Conservation (phyloP, 495 filamentous ascomycete species). For the Xylaria cubensis region DNA sequence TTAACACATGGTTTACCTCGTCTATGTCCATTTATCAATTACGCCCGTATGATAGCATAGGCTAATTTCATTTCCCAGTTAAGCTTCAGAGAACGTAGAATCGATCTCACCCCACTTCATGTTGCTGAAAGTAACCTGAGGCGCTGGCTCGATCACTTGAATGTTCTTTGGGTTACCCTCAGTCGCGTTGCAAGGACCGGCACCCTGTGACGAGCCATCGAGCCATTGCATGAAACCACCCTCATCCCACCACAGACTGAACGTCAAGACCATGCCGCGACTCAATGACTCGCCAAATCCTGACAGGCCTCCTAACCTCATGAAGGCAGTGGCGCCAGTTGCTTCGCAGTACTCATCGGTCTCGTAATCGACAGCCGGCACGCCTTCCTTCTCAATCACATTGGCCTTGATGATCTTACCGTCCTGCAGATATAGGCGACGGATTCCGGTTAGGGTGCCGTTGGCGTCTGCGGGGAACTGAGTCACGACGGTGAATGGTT, state of each 20-base stretch:
- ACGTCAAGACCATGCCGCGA: conserved; percentile 70
- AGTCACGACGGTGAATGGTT: conserved; percentile 69
- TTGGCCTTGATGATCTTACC: conserved; percentile 58
- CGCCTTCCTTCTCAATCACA: conserved; percentile 51
- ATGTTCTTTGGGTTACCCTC: conserved; percentile 59
- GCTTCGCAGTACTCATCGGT: conserved; percentile 63
- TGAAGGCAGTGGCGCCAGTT: conserved; percentile 60
- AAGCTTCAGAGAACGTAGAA: conserved; percentile 52
- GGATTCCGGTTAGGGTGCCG: conserved; percentile 62
- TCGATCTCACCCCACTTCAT: conserved; percentile 70
- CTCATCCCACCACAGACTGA: conserved; percentile 69
- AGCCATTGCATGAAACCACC: conserved; percentile 69
- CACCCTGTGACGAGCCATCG: conserved; percentile 54
- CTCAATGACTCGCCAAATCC: conserved; percentile 64
- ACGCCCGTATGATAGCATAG: not conserved
- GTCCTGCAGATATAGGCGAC: conserved; percentile 66
- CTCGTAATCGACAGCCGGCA: conserved; percentile 58
- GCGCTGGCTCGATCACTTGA: conserved; percentile 50
- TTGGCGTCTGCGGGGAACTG: conserved; percentile 65
- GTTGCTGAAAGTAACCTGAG: conserved; percentile 66
- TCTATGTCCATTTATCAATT: not conserved
- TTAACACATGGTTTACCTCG: not conserved
- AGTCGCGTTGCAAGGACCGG: conserved; percentile 66
- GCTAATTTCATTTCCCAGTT: not conserved
- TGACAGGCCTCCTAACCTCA: conserved; percentile 60